Conservation (phyloP, 2,329 filamentous ascomycete species). For the Rugonectria rugulosa region DNA sequence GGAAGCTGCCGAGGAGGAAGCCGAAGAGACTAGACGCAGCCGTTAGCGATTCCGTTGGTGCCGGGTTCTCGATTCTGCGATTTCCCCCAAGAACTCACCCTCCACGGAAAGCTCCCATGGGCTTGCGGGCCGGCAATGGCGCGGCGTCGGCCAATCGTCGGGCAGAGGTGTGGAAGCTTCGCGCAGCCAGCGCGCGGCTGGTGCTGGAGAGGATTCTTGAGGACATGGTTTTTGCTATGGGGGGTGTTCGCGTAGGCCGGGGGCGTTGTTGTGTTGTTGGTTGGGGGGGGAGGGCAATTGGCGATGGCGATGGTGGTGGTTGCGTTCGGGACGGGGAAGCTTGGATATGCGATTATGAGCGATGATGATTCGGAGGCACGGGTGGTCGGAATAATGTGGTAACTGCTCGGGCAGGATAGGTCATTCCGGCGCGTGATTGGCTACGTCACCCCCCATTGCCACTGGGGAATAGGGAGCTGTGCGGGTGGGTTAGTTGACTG, state of each 20-base stretch:
- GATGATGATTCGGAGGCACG: conserved; percentile 28
- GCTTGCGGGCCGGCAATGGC: conserved; percentile 63
- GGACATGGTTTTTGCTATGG: conserved; percentile 55
- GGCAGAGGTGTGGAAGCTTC: conserved; percentile 60
- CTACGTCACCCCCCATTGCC: conserved; percentile 28
- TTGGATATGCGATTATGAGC: conserved; percentile 28
- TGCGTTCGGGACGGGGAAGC: conserved; percentile 20
- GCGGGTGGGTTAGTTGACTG: conserved; percentile 32
- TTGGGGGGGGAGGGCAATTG: background rate
- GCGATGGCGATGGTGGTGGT: background rate
- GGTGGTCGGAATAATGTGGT: conserved; percentile 40
- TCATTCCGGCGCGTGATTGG: conserved; percentile 37
- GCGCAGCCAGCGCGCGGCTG: conserved; percentile 47
- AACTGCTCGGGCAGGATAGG: no score
- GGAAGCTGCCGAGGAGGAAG: conserved; percentile 84
- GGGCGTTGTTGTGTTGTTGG: conserved; percentile 26
- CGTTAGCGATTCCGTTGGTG: conserved; percentile 13
- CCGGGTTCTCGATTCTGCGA: conserved; percentile 5
- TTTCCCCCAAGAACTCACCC: conserved; percentile 57
- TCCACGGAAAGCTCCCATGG: conserved; percentile 67
- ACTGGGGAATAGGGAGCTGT: conserved; percentile 22
- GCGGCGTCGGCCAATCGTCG: conserved; percentile 52
- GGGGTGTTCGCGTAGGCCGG: conserved; percentile 15
- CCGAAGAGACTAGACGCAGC: conserved; percentile 75
- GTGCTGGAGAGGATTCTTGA: conserved; percentile 54